Evolutionary conservation across 495 filamentous ascomycete species (phyloP).

Genomic region (Lasiosphaeriaceae sp.): DNA sequence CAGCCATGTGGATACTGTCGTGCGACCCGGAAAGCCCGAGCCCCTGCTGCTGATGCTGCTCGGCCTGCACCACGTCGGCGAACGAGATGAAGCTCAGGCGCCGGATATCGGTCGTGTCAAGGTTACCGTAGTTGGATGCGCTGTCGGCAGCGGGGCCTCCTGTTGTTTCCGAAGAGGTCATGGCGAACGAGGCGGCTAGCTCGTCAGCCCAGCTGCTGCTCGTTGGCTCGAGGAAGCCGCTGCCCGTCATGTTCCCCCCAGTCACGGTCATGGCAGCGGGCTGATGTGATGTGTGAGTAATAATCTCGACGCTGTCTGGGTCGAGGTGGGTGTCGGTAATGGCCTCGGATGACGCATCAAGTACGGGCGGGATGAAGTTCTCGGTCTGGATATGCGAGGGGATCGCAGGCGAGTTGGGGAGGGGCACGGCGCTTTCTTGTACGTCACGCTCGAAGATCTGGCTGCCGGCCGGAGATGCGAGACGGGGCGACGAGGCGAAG

Average conservation of each 20-base stretch:
- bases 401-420: conserved; percentile 68
- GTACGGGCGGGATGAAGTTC: conserved; percentile 84
- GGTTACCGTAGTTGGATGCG: conserved; percentile 65
- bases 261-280: conserved; percentile 63
- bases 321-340: conserved; percentile 76
- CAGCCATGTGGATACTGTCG: conserved; percentile 58
- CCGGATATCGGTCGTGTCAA: conserved; percentile 73
- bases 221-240: conserved; percentile 28
- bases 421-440: conserved; percentile 65
- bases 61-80: conserved; percentile 88
- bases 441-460: conserved; percentile 95
- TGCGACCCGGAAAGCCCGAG: conserved; percentile 39
- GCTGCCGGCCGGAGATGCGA: conserved; percentile 64
- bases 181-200: conserved; percentile 36
- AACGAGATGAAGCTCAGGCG: conserved; percentile 91
- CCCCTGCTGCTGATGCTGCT: conserved; percentile 49
- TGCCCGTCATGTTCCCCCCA: conserved; percentile 25
- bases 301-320: conserved; percentile 82
- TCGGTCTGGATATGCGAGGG: conserved; percentile 87
- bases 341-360: conserved; percentile 83
- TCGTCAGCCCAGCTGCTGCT: conserved; percentile 50
- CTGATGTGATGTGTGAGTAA: conserved; percentile 77
- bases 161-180: conserved; percentile 28
- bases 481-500: conserved; percentile 54
- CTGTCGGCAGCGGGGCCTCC: conserved; percentile 43